A percentile compares a stretch with the other conserved stretches of the same genome.
Evolutionary conservation across 768 basidiomycete species (phyloP).

Genomic region (Tulasnella sp.): DNA sequence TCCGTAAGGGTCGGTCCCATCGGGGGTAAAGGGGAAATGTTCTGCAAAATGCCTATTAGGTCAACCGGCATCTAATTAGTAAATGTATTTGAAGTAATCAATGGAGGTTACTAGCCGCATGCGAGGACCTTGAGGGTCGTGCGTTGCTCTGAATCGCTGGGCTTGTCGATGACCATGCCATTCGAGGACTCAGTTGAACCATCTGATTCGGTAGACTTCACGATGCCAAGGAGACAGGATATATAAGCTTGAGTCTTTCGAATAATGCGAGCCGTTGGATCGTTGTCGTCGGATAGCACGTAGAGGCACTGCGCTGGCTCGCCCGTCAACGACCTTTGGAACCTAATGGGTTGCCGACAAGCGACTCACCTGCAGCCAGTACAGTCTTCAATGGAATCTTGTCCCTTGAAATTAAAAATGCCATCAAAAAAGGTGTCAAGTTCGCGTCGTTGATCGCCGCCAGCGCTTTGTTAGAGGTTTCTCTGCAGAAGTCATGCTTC

Average conservation of each 20-base stretch:
- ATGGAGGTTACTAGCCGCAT: conserved; percentile 43
- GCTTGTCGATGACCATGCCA: conserved; percentile 3
- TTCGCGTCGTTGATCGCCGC: conserved; percentile 75
- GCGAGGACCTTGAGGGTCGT: conserved; percentile 57
- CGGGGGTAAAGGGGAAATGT: conserved; percentile 68
- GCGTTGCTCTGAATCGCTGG: conserved; percentile 42
- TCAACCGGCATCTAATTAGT: not conserved
- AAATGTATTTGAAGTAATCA: not conserved
- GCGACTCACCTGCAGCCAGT: conserved; percentile 64
- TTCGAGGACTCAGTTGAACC: conserved; percentile 24
- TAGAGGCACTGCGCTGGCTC: conserved; percentile 68
- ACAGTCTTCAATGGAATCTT: conserved; percentile 64
- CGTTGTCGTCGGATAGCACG: conserved; percentile 87
- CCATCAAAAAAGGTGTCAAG: conserved; percentile 77
- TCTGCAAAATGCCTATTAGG: conserved; percentile 59
- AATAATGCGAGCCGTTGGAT: conserved; percentile 59
- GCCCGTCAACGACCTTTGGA: not conserved
- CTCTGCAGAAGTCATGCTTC: conserved; percentile 40
- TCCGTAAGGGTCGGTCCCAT: conserved; percentile 52
- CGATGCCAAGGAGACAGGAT: conserved; percentile 57
- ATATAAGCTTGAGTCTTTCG: conserved; percentile 52
- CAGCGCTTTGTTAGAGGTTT: conserved; percentile 89
- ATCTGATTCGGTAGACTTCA: conserved; percentile 30
- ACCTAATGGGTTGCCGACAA: not conserved
- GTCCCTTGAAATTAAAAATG: conserved; percentile 69